A percentile compares a stretch with the other conserved stretches of the same genome.
Evolutionary conservation across 179 eudicot species (phyloP).

Genomic region (Amaranthus tricolor): DNA sequence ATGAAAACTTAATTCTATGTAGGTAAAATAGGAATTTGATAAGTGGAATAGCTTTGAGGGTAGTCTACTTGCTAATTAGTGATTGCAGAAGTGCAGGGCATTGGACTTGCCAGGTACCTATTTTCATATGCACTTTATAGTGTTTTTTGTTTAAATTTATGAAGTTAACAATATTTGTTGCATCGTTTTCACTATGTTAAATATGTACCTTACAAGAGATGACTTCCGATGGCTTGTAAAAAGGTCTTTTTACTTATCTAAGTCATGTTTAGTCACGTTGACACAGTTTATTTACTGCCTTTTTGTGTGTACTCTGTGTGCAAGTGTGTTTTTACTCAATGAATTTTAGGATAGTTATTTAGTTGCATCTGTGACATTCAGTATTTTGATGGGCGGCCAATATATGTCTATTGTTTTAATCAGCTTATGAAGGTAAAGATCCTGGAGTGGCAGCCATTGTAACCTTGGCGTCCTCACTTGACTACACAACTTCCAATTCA

Average conservation of each 20-base stretch:
- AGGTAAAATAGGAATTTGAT: too few species aligned
- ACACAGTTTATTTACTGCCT: neutral
- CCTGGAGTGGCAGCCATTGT: conserved; percentile 75
- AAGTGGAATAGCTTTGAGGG: too few species aligned
- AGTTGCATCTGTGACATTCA: neutral
- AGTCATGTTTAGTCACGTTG: neutral
- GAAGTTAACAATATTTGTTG: neutral
- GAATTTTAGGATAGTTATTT: neutral
- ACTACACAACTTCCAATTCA: conserved; percentile 88
- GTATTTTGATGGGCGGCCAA: neutral
- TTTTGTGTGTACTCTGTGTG: neutral
- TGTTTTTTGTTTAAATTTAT: too few species aligned
- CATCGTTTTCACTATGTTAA: neutral
- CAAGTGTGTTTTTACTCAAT: neutral
- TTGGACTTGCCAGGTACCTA: too few species aligned
- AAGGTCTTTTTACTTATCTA: neutral
- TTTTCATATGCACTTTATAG: too few species aligned
- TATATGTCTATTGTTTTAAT: conserved; percentile 4
- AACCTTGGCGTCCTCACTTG: conserved; percentile 90
- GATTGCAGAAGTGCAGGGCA: too few species aligned
- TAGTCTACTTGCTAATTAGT: too few species aligned
- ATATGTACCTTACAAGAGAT: neutral
- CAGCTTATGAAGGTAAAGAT: conserved; percentile 75
- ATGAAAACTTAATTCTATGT: too few species aligned
- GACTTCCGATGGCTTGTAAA: neutral